A percentile compares a stretch with the other conserved stretches of the same genome.
Conservation (phyloP, 495 filamentous ascomycete genomes). For the Penicillium flavigenum region DNA sequence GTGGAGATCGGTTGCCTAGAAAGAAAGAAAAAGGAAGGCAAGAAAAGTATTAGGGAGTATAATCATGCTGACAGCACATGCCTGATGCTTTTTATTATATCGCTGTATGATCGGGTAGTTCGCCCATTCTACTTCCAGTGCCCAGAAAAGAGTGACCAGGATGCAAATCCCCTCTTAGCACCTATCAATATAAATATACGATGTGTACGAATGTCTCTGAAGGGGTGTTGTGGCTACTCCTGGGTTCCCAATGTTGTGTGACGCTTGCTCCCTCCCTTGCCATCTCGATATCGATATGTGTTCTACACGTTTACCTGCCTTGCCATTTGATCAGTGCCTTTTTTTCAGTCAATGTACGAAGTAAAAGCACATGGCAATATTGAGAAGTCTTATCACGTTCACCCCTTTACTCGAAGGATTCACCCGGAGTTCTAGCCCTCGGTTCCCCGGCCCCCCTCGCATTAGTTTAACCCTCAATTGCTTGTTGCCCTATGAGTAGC, state of each 20-base stretch:
- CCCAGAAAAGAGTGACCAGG: conserved; percentile 1
- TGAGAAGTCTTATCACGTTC: background rate
- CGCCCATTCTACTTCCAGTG: background rate
- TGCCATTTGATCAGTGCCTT: background rate
- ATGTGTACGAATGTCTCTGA: background rate
- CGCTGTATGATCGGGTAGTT: background rate
- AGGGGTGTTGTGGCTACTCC: background rate
- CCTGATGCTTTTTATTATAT: conserved; percentile 4
- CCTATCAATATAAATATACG: background rate
- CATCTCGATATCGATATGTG: background rate
- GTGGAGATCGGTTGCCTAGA: background rate
- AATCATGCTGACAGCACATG: background rate
- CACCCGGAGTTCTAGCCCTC: background rate
- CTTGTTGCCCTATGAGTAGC: background rate
- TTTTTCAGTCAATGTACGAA: background rate
- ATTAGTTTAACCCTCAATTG: background rate
- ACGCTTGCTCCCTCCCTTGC: background rate
- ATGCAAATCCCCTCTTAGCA: background rate
- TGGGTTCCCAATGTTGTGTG: background rate
- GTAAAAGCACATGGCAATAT: background rate
- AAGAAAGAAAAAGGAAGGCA: background rate
- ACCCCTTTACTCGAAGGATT: conserved; percentile 3
- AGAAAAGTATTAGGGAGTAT: background rate
- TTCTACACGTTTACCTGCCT: background rate
- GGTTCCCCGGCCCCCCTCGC: background rate